phyloP scores from a whole-genome alignment of 768 basidiomycete genomes.

The Tricholoma sp. region DNA sequence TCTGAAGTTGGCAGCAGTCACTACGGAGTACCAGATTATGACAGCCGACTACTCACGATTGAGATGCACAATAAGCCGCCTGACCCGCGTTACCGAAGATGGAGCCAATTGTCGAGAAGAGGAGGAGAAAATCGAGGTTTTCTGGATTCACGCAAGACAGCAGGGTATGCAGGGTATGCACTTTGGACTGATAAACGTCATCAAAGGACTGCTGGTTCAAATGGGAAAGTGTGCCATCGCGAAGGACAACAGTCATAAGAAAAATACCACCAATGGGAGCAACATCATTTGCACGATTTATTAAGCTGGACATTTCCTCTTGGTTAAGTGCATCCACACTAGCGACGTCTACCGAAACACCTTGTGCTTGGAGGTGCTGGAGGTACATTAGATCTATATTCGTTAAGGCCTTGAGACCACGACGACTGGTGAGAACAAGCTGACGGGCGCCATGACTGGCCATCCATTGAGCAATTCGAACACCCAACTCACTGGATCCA shows the following conservation, averaged over 20 bases:
- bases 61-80: slow-evolving; percentile 1
- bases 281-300: neutral
- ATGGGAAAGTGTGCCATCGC: neutral
- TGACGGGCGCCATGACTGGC: slow-evolving; percentile 5
- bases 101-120: slow-evolving; percentile 1
- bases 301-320: neutral
- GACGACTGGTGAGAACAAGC: slow-evolving; percentile 1
- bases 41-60: neutral
- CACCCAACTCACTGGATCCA: slow-evolving; percentile 7
- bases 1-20: neutral
- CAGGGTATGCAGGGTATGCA: neutral
- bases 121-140: neutral
- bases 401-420: neutral
- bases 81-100: slow-evolving; percentile 1
- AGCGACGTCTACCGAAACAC: neutral
- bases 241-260: slow-evolving; percentile 1
- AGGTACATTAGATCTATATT: neutral
- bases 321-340: neutral
- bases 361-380: neutral
- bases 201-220: neutral
- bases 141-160: neutral
- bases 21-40: neutral
- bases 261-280: neutral
- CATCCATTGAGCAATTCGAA: slow-evolving; percentile 8
- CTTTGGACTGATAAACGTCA: neutral